Percentiles rank a stretch among this genome's conserved stretches.
Conservation (phyloP, 495 filamentous ascomycete genomes). For the Penicillium arizonense region DNA sequence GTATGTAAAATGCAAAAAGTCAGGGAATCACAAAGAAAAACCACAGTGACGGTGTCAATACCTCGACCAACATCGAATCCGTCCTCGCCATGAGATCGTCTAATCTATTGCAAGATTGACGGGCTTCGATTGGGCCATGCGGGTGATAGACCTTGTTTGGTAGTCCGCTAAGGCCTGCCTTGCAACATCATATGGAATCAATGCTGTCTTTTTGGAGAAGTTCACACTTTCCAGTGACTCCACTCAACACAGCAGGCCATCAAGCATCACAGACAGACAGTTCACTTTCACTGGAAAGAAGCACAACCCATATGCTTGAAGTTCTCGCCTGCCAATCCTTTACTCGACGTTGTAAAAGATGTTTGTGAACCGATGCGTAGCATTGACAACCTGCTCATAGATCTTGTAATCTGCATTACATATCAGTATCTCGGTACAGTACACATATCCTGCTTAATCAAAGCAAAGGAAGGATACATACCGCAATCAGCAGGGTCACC, state of each 20-base stretch:
- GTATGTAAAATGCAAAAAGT: constrained; percentile 13
- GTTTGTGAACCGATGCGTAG: constrained; percentile 79
- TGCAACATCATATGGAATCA: too few relatives aligned
- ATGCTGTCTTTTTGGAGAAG: too few relatives aligned
- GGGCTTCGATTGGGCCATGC: too few relatives aligned
- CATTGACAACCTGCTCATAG: constrained; percentile 79
- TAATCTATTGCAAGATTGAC: too few relatives aligned
- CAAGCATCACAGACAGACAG: too few relatives aligned
- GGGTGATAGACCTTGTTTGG: too few relatives aligned
- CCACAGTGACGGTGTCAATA: constrained; percentile 12
- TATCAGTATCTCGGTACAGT: background rate
- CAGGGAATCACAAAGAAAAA: constrained; percentile 11
- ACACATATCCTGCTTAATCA: background rate
- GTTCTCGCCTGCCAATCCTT: background rate
- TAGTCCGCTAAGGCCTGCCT: too few relatives aligned
- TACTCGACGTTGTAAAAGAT: constrained; percentile 66
- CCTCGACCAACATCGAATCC: background rate
- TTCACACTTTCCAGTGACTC: too few relatives aligned
- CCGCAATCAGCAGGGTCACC: constrained; percentile 52
- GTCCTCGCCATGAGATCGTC: too few relatives aligned
- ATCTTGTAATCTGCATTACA: constrained; percentile 66
- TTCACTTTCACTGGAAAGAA: too few relatives aligned
- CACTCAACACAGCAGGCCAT: too few relatives aligned
- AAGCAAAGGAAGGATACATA: constrained; percentile 21
- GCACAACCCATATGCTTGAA: background rate